Conservation (phyloP, 768 basidiomycete species). For the Trametopsis cervina region DNA sequence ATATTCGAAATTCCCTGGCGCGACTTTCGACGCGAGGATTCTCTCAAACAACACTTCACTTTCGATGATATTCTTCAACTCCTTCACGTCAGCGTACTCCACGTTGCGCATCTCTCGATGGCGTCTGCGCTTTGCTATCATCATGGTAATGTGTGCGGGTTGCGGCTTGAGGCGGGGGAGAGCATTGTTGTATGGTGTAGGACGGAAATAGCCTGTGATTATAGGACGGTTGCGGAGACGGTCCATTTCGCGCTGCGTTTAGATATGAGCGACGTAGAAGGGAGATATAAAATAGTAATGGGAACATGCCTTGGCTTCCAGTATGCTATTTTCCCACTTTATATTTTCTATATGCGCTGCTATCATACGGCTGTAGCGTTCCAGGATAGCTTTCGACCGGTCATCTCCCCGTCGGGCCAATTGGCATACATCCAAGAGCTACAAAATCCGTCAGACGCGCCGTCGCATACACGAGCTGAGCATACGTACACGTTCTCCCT, state of each 20-base stretch:
- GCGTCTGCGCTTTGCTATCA: constrained; percentile 50
- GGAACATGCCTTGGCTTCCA: constrained; percentile 45
- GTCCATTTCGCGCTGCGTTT: constrained; percentile 45
- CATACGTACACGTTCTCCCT: constrained; percentile 49
- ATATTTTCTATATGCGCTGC: constrained; percentile 41
- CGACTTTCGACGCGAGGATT: too few species aligned
- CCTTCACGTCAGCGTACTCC: constrained; percentile 9
- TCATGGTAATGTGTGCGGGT: constrained; percentile 60
- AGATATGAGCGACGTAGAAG: background rate
- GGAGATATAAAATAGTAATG: background rate
- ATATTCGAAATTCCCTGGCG: too few species aligned
- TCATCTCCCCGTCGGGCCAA: constrained; percentile 48
- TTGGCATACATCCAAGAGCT: constrained; percentile 59
- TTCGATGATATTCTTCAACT: constrained; percentile 29
- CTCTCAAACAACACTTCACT: constrained; percentile 37
- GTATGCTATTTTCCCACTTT: constrained; percentile 37
- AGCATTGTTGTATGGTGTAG: constrained; percentile 57
- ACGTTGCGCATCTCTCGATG: constrained; percentile 38
- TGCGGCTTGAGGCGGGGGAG: constrained; percentile 80
- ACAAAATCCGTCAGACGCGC: background rate
- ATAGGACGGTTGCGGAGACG: constrained; percentile 54
- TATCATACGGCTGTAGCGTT: constrained; percentile 55
- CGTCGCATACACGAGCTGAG: background rate
- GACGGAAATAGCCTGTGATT: constrained; percentile 61
- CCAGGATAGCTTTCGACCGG: constrained; percentile 37